These are phyloP conservation scores for Phytophthora podocarpi DNA, from an alignment of 352 stramenopile species.

Conservation along the genomic window DNA sequence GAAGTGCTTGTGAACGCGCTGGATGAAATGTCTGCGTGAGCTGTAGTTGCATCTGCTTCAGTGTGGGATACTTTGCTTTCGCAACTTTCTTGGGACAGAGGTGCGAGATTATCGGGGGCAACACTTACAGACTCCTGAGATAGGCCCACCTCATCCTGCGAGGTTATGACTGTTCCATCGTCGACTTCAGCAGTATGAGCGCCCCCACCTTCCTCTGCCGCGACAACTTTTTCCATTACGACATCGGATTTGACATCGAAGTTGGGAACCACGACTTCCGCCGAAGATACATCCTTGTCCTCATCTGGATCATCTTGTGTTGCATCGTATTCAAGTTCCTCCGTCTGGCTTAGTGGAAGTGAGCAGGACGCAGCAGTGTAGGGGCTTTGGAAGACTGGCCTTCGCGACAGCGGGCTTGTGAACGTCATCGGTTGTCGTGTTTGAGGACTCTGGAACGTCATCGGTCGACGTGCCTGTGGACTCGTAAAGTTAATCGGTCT, in stretches of 20 bases:
- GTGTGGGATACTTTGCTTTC: conserved; percentile 6
- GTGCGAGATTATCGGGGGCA: conserved; percentile 18
- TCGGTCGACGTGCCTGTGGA: conserved; percentile 26
- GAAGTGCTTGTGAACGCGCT: conserved; percentile 78
- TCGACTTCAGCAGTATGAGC: conserved; percentile 11
- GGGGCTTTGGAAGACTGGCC: conserved; percentile 30
- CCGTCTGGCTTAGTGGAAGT: conserved; percentile 39
- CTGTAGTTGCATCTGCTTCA: conserved; percentile 3
- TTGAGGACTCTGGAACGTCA: conserved; percentile 35
- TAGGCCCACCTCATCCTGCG: conserved; percentile 17
- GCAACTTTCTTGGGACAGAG: conserved; percentile 39
- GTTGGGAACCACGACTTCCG: background rate
- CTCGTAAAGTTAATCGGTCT: conserved; percentile 34
- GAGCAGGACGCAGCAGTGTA: conserved; percentile 31
- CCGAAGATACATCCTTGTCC: conserved; percentile 3
- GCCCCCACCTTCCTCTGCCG: background rate
- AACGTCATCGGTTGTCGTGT: conserved; percentile 21
- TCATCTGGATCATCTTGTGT: conserved; percentile 17
- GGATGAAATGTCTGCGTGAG: conserved; percentile 12
- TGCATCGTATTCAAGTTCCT: conserved; percentile 37
- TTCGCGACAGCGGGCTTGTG: conserved; percentile 15
- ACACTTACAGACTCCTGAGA: conserved; percentile 32
- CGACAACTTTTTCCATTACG: conserved; percentile 5
- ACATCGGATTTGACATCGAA: background rate
- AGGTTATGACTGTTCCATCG: conserved; percentile 1